Evolutionary conservation across 176 grass and related monocot genomes (phyloP), one percentile per base, ranked within the genome.

Genomic region (Oryza longistaminata): DNA sequence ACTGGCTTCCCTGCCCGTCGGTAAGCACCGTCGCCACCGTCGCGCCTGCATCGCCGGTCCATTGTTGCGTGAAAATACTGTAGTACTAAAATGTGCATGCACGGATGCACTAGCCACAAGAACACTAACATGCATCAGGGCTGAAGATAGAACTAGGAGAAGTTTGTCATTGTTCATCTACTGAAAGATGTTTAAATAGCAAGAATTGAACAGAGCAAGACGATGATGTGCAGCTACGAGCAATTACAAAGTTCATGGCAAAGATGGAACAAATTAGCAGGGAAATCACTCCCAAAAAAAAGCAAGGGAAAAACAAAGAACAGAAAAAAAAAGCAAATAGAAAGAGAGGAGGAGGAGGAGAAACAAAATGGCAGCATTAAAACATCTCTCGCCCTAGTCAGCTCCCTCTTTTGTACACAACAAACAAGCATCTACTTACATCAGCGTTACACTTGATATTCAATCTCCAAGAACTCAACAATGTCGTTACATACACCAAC

Each of bases 391-490:
- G 65, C 71, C 26, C 72, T 66, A 25, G 19, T 2, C 22, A 69
- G 10, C 39, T 61, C 44, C 71, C 83, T 78, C 64, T 82, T 2
- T 2, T 34, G 27, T 49, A 62, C 77, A 85, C 53, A 39, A 60
- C 29, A 72, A 21, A 82, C 21, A 21, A 72, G 5, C 21, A 35
- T 79, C 52, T 79, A 83, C 17, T 29, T 90, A 87, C 87, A 80
- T 0, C 26, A 15, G 48, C 48, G 75, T 17, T 16, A 70, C 72
- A 65, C n/a, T n/a, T n/a, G n/a, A n/a, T n/a, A n/a, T n/a, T n/a
- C n/a, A n/a, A n/a, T n/a, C n/a, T n/a, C n/a, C n/a, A n/a, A n/a
- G n/a, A n/a, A n/a, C 45, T 48, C 7, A 39, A 42, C 78, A 58
- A 77, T 82, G 72, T 5, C 77, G 24, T 76, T 71, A 35, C 52